Percentiles rank a stretch among this genome's conserved stretches.
These are phyloP conservation scores for Paecilomyces fulvus DNA, from an alignment of 2,329 filamentous ascomycete species.

Conservation along the genomic window DNA sequence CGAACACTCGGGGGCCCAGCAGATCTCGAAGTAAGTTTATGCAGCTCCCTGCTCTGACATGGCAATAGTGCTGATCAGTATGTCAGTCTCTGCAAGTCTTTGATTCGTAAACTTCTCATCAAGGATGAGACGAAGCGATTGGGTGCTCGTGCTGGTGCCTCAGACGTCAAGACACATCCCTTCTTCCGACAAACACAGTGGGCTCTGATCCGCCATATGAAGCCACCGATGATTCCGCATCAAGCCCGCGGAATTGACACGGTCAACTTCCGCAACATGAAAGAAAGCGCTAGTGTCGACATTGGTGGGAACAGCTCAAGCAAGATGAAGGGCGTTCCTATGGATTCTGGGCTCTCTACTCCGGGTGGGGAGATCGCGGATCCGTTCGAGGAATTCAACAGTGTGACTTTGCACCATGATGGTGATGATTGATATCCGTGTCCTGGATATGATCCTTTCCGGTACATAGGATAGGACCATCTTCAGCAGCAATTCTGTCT, in stretches of 20 bases:
- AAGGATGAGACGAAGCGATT: conserved; percentile 94
- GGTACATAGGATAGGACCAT: not conserved
- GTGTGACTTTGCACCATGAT: conserved; percentile 92
- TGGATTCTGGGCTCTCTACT: conserved; percentile 78
- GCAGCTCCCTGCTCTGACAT: not conserved
- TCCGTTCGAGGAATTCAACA: conserved; percentile 98
- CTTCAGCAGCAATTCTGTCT: not conserved
- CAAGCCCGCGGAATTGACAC: conserved; percentile 87
- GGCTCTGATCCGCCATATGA: conserved; percentile 95
- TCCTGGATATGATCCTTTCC: conserved; percentile 1
- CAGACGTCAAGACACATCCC: conserved; percentile 89
- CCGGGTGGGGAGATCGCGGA: conserved; percentile 74
- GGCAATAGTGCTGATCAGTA: not conserved
- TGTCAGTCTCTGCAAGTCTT: conserved; percentile 82
- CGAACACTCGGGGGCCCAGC: conserved; percentile 72
- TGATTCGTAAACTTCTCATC: conserved; percentile 93
- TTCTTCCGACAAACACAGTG: conserved; percentile 96
- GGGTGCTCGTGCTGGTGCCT: conserved; percentile 87
- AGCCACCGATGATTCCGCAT: conserved; percentile 91
- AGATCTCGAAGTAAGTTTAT: conserved; percentile 76
- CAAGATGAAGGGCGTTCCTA: conserved; percentile 64
- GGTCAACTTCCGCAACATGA: conserved; percentile 94
- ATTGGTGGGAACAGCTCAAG: conserved; percentile 35
- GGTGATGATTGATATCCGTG: conserved; percentile 56
- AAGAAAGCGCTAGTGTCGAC: conserved; percentile 93